Evolutionary conservation across 352 stramenopile genomes (phyloP), one percentile per base, ranked within the genome.

Genomic region (Globisporangium irregulare): DNA sequence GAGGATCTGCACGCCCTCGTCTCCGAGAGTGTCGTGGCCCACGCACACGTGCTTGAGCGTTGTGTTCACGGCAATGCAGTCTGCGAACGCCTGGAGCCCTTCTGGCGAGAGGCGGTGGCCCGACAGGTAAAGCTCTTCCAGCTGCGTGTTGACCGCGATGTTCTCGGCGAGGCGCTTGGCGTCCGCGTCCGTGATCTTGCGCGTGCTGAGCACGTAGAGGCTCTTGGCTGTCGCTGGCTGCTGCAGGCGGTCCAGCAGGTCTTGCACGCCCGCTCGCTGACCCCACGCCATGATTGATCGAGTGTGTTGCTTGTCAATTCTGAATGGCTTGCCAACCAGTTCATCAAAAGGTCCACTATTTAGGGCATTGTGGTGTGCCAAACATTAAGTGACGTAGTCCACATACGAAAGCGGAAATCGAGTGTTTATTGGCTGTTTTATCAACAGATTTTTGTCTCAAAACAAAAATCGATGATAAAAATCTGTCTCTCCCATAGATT

Each of bases 41-140:
- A 93, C 69, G 48, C 81, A 87, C 12, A 95, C 69, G 59, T 92
- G 85, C 53, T 81, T 76, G 1, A 95, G 80, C 60, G 85, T 79
- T 62, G 70, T 73, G 63, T 95, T 95, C 15, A 54, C 67, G n/a
- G 85, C 82, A 27, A 95, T 70, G 34, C 80, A 84, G 48, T 91
- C 77, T 1, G 79, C 85, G 72, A 93, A 93, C 1, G 84, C 82
- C 27, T 73, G 64, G 5, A 91, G 48, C 3, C 74, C 79, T 4
- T 69, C 62, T 0, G 58, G 57, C 20, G 79, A 78, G 34, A 95
- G 69, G n/a, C 73, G n/a, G 66, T 93, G 87, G 29, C 87, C 84
- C 0, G 87, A 93, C 61, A 93, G 59, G 62, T 92, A 95, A 32
- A 95, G 77, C 66, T 93, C 87, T 62, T 92, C 73, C 34, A 95